Base-by-base conservation (phyloP, 2,329 filamentous ascomycete genomes). In the Neoarthrinium moseri region DNA sequence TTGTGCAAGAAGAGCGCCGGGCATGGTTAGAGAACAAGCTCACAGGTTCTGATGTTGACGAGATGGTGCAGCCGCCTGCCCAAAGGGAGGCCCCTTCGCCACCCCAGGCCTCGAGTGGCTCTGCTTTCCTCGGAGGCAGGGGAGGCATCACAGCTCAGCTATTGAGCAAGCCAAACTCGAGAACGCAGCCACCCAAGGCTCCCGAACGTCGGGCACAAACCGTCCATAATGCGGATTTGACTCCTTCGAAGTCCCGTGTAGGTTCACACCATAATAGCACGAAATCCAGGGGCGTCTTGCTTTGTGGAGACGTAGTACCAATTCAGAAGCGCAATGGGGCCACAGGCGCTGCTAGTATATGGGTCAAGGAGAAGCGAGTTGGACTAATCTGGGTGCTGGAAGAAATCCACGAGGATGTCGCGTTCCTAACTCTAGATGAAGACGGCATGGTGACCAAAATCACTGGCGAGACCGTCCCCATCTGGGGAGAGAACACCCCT, bases 371-470 rank as follows among this genome's bases (percentile, higher is more conserved):
- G 67, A 99, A 99, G 68, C 82, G 86, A 39, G 84, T 90, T 43
- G 91, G 92, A 8, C 70, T 99, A 49, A 97, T 99, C 49, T 99
- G 94, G 94, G 94, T 99, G 7, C 71, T 99, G 2, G 94, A 99
- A 65, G 94, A 99, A 68, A 97, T 99, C 50, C 89, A 92, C 45
- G 94, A 99, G 67, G 91, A 99, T 63, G 85, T 94, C 30, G 91
- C 89, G 4, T 80, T 83, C 50, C 69, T 99, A 34, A 78, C 75
- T 10, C 77, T 95, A 17, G 88, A 95, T 60, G 85, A 91, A 46
- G 84, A 89, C 22, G 91, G 90, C 33, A 77, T 79, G 34, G 80
- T 96, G 15, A 77, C 81, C 22, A 82, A 78, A 42, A 77, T 87
- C 29, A 77, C 78, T 2, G 92, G 92, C n/a, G 80, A 87, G n/a